These are phyloP conservation scores for Neobulgaria alba DNA, from an alignment of 2,329 filamentous ascomycete genomes.

Conservation along the genomic window DNA sequence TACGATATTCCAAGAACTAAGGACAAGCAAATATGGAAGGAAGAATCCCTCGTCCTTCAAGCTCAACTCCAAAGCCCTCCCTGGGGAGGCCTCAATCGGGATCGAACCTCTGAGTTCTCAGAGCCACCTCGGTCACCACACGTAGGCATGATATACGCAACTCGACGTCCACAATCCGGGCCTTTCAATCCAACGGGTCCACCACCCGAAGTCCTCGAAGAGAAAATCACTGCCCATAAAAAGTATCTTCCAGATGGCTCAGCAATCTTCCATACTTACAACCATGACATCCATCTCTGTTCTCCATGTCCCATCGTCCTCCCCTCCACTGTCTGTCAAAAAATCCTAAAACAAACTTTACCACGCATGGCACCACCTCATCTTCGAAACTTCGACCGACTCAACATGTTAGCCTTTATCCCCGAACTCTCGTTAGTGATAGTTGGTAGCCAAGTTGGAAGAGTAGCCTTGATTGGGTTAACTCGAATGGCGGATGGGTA, in stretches of 20 bases:
- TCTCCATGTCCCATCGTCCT: conserved; percentile 7
- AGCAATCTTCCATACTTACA: conserved; percentile 12
- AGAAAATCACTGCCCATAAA: no score
- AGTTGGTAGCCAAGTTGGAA: conserved; percentile 57
- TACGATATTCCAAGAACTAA: no score
- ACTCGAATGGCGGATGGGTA: conserved; percentile 36
- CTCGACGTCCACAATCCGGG: no score
- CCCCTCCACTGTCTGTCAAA: conserved; percentile 12
- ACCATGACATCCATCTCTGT: conserved; percentile 13
- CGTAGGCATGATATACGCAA: no score
- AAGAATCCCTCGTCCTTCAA: no score
- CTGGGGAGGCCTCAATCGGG: no score
- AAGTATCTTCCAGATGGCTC: conserved; percentile 5
- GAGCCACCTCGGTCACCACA: no score
- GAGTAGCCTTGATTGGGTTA: conserved; percentile 52
- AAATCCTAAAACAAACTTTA: conserved; percentile 6
- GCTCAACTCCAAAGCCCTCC: no score
- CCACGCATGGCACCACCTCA: conserved; percentile 15
- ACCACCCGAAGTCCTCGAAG: no score
- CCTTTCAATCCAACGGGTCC: no score
- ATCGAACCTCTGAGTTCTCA: no score
- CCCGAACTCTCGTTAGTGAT: conserved; percentile 64
- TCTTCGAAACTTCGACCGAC: conserved; percentile 35
- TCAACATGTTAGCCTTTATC: conserved; percentile 56
- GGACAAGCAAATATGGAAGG: no score